Evolutionary conservation across 306 rosid genomes (phyloP).

Genomic region (Sesbania bispinosa): DNA sequence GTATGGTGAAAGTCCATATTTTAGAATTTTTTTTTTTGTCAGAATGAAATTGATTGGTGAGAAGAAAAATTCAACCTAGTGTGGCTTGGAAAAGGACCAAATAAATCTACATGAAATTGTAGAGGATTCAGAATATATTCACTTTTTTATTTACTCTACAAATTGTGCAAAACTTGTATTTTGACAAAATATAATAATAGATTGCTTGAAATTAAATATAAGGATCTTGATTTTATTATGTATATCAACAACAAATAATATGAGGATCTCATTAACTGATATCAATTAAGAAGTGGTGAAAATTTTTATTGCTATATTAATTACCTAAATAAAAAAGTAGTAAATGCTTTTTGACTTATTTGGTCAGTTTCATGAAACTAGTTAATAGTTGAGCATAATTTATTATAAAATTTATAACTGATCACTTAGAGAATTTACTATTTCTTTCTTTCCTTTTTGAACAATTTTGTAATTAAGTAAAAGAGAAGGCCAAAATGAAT

Average conservation of each 20-base stretch:
- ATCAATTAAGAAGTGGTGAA: not conserved
- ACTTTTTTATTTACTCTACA: not conserved
- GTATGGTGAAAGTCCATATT: slow-evolving; percentile 7
- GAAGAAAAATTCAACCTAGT: slow-evolving; percentile 6
- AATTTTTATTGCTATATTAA: not conserved
- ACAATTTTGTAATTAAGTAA: not conserved
- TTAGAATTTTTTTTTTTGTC: not conserved
- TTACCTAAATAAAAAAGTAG: not conserved
- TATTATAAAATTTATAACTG: not conserved
- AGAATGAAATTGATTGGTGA: not conserved
- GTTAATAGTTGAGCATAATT: not conserved
- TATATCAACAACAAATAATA: too few species aligned
- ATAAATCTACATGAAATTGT: not conserved
- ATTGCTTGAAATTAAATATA: too few species aligned
- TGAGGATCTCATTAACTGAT: not conserved
- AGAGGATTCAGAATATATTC: too few species aligned
- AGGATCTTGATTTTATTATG: not conserved
- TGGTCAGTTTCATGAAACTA: not conserved
- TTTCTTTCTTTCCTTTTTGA: not conserved
- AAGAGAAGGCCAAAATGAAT: not conserved
- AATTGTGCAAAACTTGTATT: not conserved
- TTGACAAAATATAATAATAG: not conserved
- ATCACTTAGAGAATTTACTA: not conserved
- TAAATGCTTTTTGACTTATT: not conserved
- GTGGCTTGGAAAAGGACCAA: not conserved